Evolutionary conservation across 768 basidiomycete species (phyloP).

Genomic region (Mycena epipterygia): DNA sequence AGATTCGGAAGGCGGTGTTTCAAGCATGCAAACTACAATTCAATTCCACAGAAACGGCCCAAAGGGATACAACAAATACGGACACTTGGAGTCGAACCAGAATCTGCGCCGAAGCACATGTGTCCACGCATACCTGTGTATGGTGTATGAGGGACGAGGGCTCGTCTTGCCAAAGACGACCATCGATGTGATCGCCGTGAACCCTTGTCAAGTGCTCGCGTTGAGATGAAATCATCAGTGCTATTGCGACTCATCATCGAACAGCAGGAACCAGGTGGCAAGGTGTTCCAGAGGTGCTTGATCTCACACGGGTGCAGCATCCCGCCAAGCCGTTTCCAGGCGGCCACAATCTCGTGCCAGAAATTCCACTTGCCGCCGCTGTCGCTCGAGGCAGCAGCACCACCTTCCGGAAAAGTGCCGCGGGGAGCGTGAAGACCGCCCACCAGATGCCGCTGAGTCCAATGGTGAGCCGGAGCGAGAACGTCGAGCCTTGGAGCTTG

Average conservation of each 20-base stretch:
- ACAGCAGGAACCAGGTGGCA: conserved; percentile 94
- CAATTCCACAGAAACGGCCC: too few species aligned
- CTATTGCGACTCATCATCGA: conserved; percentile 73
- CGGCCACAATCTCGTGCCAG: conserved; percentile 65
- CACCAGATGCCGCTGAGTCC: conserved; percentile 91
- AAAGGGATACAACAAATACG: too few species aligned
- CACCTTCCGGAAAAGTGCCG: conserved; percentile 71
- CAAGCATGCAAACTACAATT: too few species aligned
- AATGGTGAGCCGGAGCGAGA: conserved; percentile 84
- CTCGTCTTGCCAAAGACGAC: conserved; percentile 94
- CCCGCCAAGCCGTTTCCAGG: conserved; percentile 81
- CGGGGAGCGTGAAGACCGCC: conserved; percentile 85
- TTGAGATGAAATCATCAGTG: neutral
- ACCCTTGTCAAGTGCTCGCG: conserved; percentile 65
- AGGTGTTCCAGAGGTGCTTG: conserved; percentile 81
- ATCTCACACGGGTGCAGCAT: conserved; percentile 86
- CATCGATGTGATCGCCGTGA: conserved; percentile 93
- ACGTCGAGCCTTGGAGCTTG: conserved; percentile 81
- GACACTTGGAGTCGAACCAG: too few species aligned
- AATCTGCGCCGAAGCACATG: too few species aligned
- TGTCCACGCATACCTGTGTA: conserved; percentile 71
- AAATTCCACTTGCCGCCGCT: conserved; percentile 38
- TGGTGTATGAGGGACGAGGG: conserved; percentile 83
- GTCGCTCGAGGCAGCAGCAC: conserved; percentile 9
- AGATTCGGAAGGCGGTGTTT: too few species aligned